Percentiles rank a stretch among this genome's conserved stretches.
These are phyloP conservation scores for Trypanosomatidae sp. DNA, from an alignment of 208 protist genomes.

Conservation along the genomic window DNA sequence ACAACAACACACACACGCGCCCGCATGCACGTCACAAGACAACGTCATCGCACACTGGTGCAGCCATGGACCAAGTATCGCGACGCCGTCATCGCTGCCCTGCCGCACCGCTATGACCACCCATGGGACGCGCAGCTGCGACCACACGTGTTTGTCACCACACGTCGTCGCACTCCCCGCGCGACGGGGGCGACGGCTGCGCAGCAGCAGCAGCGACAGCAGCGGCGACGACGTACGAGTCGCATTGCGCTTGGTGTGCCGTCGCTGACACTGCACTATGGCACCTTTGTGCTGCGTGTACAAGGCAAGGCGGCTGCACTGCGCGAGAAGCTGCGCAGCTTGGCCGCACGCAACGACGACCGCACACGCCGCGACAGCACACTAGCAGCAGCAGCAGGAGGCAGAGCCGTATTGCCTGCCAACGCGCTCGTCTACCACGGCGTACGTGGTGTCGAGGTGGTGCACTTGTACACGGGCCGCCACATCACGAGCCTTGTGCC, in stretches of 20 bases:
- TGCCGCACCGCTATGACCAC: slow-evolving; percentile 76
- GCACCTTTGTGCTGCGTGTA: too few species aligned
- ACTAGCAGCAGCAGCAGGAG: slow-evolving; percentile 1
- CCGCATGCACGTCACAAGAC: too few species aligned
- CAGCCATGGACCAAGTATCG: slow-evolving; percentile 68
- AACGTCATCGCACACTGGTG: too few species aligned
- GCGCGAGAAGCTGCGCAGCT: neutral
- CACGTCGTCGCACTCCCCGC: too few species aligned
- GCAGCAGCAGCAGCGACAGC: neutral
- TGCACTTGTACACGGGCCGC: slow-evolving; percentile 83
- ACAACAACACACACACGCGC: too few species aligned
- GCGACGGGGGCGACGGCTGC: neutral
- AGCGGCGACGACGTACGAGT: too few species aligned
- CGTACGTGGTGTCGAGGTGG: slow-evolving; percentile 56
- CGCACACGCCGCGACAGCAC: neutral
- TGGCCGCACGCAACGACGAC: neutral
- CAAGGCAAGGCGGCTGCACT: too few species aligned
- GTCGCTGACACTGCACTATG: too few species aligned
- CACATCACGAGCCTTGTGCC: slow-evolving; percentile 49
- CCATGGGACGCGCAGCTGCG: slow-evolving; percentile 63
- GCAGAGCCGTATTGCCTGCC: slow-evolving; percentile 5
- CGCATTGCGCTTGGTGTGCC: too few species aligned
- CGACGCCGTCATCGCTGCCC: slow-evolving; percentile 52
- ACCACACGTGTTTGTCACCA: too few species aligned
- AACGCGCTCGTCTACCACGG: slow-evolving; percentile 85